Evolutionary conservation across 2,329 filamentous ascomycete species (phyloP).

Genomic region (Paecilomyces sp.): DNA sequence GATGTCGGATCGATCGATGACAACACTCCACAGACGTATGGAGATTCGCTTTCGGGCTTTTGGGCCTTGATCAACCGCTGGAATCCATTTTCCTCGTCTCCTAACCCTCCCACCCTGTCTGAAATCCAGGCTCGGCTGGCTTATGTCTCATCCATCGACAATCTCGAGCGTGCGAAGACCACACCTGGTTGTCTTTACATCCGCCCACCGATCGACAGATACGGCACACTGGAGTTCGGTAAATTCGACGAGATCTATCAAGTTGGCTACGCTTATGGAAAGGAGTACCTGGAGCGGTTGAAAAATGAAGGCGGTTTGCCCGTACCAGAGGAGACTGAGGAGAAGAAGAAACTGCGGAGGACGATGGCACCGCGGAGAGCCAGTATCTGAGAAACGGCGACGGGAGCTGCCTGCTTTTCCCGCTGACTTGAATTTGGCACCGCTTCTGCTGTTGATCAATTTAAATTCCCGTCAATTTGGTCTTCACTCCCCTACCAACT

Average conservation of each 20-base stretch:
- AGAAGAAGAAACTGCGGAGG: conserved; percentile 67
- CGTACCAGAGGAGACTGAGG: conserved; percentile 63
- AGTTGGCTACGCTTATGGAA: conserved; percentile 79
- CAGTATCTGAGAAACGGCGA: conserved; percentile 52
- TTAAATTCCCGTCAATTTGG: not conserved
- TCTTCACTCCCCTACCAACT: not conserved
- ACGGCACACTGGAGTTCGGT: conserved; percentile 90
- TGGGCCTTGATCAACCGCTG: conserved; percentile 95
- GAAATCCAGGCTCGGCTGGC: conserved; percentile 94
- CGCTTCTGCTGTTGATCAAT: not conserved
- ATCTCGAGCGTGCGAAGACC: conserved; percentile 84
- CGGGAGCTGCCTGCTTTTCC: not conserved
- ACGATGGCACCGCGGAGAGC: conserved; percentile 74
- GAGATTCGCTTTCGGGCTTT: conserved; percentile 87
- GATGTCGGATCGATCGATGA: conserved; percentile 93
- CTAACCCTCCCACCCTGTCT: conserved; percentile 88
- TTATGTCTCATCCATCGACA: conserved; percentile 92
- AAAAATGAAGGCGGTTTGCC: conserved; percentile 71
- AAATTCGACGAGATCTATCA: conserved; percentile 97
- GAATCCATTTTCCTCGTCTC: conserved; percentile 85
- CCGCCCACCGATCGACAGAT: conserved; percentile 87
- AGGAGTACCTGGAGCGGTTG: conserved; percentile 69
- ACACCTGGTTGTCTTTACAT: conserved; percentile 92
- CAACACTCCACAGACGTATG: conserved; percentile 82
- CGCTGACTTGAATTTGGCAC: not conserved